phyloP scores from a whole-genome alignment of 495 filamentous ascomycete genomes.

The Xylaria scruposa region DNA sequence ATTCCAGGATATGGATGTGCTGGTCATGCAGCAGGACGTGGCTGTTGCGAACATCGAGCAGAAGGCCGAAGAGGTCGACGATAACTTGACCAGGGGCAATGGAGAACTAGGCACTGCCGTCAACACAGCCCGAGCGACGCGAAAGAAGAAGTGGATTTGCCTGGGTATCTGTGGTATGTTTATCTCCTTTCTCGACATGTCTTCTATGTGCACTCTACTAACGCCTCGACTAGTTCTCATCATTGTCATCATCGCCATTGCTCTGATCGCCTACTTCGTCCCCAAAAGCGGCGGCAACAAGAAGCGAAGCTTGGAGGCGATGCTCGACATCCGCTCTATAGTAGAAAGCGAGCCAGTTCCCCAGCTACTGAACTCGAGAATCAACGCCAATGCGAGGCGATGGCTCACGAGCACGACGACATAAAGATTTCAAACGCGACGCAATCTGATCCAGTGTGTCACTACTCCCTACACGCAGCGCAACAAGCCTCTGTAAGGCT shows the following conservation, averaged over 20 bases:
- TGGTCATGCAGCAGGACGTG: conserved; percentile 83
- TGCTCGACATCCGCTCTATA: conserved; percentile 33
- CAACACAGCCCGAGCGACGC: conserved; percentile 74
- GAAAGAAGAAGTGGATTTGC: conserved; percentile 99
- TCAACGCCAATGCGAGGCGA: conserved; percentile 31
- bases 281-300: conserved; percentile 19
- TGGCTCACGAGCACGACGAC: conserved; percentile 28
- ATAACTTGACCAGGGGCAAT: conserved; percentile 81
- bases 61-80: conserved; percentile 77
- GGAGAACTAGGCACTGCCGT: conserved; percentile 79
- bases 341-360: conserved; percentile 27
- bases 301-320: conserved; percentile 39
- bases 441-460: not conserved
- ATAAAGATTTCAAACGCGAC: not conserved
- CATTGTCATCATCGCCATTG: conserved; percentile 57
- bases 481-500: not conserved
- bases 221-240: conserved; percentile 50
- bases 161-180: conserved; percentile 79
- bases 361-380: conserved; percentile 31
- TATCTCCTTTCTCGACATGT: conserved; percentile 8
- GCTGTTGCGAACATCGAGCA: conserved; percentile 78
- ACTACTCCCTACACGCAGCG: not conserved
- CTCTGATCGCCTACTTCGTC: conserved; percentile 56
- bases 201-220: conserved; percentile 26
- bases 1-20: conserved; percentile 82